A percentile compares a stretch with the other conserved stretches of the same genome.
Conservation (phyloP, 2,329 filamentous ascomycete genomes). For the Hypoxylon sp. region DNA sequence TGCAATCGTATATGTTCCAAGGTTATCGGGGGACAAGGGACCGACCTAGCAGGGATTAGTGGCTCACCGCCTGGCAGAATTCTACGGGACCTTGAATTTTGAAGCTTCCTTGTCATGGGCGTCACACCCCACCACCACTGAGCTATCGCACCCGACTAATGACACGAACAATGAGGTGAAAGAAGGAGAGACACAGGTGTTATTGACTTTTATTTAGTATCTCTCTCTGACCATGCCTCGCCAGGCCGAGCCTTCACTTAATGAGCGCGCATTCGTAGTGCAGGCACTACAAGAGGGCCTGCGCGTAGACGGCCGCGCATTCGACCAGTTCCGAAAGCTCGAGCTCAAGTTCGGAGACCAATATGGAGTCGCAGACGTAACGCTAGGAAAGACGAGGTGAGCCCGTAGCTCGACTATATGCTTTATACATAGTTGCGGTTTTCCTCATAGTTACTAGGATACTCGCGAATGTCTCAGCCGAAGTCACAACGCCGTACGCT, state of each 20-base stretch:
- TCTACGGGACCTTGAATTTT: constrained; percentile 40
- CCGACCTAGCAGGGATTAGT: constrained; percentile 43
- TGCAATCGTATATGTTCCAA: constrained; percentile 8
- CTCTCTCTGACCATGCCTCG: constrained; percentile 76
- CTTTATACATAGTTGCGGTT: constrained; percentile 16
- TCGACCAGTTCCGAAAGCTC: constrained; percentile 83
- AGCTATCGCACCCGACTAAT: constrained; percentile 14
- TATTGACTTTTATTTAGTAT: constrained; percentile 19
- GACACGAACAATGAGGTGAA: constrained; percentile 39
- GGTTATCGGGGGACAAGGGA: constrained; percentile 27
- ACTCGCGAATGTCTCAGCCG: constrained; percentile 85
- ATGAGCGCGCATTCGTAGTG: constrained; percentile 87
- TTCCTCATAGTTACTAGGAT: constrained; percentile 66
- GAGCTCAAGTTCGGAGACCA: constrained; percentile 88
- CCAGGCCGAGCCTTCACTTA: constrained; percentile 89
- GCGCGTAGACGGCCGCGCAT: constrained; percentile 83
- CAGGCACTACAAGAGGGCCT: constrained; percentile 84
- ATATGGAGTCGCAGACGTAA: constrained; percentile 88
- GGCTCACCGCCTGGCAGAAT: constrained; percentile 64
- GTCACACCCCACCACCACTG: constrained; percentile 44
- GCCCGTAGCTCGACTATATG: constrained; percentile 28
- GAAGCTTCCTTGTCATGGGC: constrained; percentile 40
- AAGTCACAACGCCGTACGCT: constrained; percentile 84
- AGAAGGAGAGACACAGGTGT: constrained; percentile 16
- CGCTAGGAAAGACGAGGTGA: constrained; percentile 90